Base-by-base conservation (phyloP, 2,329 filamentous ascomycete species). In the Xylaria polymorpha region DNA sequence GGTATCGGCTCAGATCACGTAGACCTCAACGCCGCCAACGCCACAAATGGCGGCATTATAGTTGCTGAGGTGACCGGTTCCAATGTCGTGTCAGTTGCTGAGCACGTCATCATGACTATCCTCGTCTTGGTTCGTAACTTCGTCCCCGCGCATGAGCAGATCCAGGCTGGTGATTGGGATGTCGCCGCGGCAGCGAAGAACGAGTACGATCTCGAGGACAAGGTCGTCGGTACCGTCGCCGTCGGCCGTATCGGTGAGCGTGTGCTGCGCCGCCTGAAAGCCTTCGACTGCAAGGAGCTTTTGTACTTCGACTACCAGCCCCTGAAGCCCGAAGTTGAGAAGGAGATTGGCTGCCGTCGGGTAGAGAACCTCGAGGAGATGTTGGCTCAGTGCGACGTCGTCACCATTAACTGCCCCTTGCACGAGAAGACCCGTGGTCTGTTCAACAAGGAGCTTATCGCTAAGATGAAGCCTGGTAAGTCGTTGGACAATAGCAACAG, bases 271-370 rank as follows among this genome's bases (percentile, higher is more conserved):
- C 91, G 96, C 75, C 91, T 99, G 78, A 97, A 97, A 90, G 86
- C 94, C 75, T 99, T 99, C 80, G 95, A 97, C 87, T 99, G 96
- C 93, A 97, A 97, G 91, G 95, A 98, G 88, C 90, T 99, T 60
- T 90, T 98, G 73, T 99, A 99, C 92, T 98, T 93, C 82, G 96
- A 99, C 86, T 99, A 99, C 92, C 96, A 99, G 88, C 94, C 95
- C 61, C 88, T 99, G 74, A 87, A 85, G 70, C 79, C 93, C 70
- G 94, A 97, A 86, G 87, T 90, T 77, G 94, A 98, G 90, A 90
- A 92, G 84, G 95, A 98, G 87, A 98, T 98, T 84, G 95, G 95
- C 82, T 94, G 91, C 89, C 89, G 94, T 78, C 90, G 96, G 71
- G 94, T 98, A 69, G 92, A 95, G 58, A 88, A 81, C 78, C 90